These are phyloP conservation scores for Eimeria brunetti DNA, from an alignment of 169 alveolate species.

Conservation along the genomic window DNA sequence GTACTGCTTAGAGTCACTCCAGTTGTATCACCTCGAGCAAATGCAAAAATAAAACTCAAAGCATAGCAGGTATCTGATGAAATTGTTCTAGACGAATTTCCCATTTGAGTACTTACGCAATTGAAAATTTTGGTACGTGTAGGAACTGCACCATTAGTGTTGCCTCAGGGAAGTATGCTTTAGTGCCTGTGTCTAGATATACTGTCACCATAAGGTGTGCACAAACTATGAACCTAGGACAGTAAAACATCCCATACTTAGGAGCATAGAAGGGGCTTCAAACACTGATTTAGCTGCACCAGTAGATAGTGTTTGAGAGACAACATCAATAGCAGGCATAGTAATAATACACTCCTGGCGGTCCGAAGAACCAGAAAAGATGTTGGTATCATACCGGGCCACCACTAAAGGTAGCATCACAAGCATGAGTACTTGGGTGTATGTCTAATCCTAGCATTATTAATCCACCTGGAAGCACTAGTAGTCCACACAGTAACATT, in stretches of 20 bases:
- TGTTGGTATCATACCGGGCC: slow-evolving; percentile 90
- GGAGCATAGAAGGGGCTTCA: slow-evolving; percentile 85
- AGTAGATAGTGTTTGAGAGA: slow-evolving; percentile 82
- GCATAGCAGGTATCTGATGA: slow-evolving; percentile 67
- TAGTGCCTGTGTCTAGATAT: slow-evolving; percentile 88
- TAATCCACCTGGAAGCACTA: slow-evolving; percentile 83
- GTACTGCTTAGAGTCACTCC: slow-evolving; percentile 89
- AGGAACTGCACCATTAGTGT: slow-evolving; percentile 85
- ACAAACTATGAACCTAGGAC: slow-evolving; percentile 87
- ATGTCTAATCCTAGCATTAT: background rate
- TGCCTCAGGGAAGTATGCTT: slow-evolving; percentile 85
- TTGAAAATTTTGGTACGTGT: background rate
- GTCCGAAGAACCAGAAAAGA: slow-evolving; percentile 88
- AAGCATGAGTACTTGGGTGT: background rate
- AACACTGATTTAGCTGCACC: slow-evolving; percentile 80
- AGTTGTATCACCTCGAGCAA: slow-evolving; percentile 89
- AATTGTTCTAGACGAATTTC: background rate
- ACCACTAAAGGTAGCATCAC: slow-evolving; percentile 83
- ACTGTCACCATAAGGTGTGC: slow-evolving; percentile 89
- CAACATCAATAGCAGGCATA: slow-evolving; percentile 87
- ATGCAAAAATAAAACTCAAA: slow-evolving; percentile 83
- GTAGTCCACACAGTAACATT: no score
- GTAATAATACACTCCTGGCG: slow-evolving; percentile 87
- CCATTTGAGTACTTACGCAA: background rate
- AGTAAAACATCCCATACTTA: slow-evolving; percentile 89